phyloP scores from a whole-genome alignment of 2,329 filamentous ascomycete genomes.

The Chrysoporthe deuterocubensis region DNA sequence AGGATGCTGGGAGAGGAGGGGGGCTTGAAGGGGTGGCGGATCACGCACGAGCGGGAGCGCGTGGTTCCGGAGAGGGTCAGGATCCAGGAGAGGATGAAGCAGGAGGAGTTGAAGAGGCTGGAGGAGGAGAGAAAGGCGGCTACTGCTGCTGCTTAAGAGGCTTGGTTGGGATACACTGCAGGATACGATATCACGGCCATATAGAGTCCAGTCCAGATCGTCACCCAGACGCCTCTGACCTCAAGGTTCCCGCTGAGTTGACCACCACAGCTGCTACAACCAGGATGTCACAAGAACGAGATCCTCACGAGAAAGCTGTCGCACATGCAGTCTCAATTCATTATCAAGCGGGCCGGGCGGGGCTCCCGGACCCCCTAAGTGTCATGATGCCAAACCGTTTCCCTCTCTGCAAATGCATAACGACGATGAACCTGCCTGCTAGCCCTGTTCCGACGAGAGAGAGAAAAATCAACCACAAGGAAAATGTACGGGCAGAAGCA shows the following conservation, averaged over 20 bases:
- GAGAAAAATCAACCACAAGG: neutral
- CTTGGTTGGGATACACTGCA: neutral
- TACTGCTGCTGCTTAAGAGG: constrained; percentile 13
- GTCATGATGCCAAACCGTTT: constrained; percentile 10
- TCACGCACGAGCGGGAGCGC: constrained; percentile 51
- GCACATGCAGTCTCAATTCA: neutral
- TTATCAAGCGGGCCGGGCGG: neutral
- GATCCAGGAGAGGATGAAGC: constrained; percentile 55
- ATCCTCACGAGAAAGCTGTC: neutral
- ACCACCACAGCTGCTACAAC: too few species aligned
- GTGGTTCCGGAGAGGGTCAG: constrained; percentile 55
- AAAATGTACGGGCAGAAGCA: neutral
- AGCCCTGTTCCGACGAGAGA: neutral
- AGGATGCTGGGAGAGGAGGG: constrained; percentile 50
- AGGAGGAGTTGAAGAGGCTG: constrained; percentile 52
- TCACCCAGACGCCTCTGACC: too few species aligned
- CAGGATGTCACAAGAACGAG: too few species aligned
- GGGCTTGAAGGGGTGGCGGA: constrained; percentile 54
- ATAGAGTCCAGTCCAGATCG: too few species aligned
- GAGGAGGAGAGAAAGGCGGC: constrained; percentile 32
- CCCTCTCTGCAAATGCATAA: constrained; percentile 19
- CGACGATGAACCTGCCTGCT: constrained; percentile 7
- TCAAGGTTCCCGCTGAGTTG: too few species aligned
- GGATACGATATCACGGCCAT: too few species aligned
- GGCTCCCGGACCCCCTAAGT: neutral